Base-by-base conservation (phyloP, 495 filamentous ascomycete species). In the Aspergillus indologenus region DNA sequence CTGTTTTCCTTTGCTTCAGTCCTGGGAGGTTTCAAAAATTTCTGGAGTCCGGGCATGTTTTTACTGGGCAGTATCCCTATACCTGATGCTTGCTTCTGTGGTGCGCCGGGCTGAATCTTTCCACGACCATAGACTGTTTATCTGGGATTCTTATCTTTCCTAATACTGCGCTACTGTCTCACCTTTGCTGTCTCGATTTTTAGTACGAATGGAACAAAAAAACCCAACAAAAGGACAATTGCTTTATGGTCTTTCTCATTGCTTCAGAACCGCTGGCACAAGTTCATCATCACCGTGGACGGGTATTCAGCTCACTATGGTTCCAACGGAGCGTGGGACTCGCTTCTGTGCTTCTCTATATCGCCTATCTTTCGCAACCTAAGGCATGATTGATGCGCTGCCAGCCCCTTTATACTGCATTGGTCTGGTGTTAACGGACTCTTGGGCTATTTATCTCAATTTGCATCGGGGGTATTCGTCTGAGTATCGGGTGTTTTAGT, bases 41-140 rank as follows among this genome's bases (percentile, higher is more conserved):
- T 69, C 64, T 68, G 73, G 75, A 73, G 73, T 76, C 68, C 71
- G 66, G 73, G 60, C 68, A 67, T 74, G 64, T 70, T 59, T 73
- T 72, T 71, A 67, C 65, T 62, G 69, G 69, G 68, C 63, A 75
- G 69, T 70, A 63, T 62, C 67, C 58, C 58, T 59, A 46, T 34
- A 61, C 68, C 67, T 63, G 61, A 71, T 71, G 67, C 68, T 71
- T 71, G 65, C 64, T 73, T 66, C 62, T 57, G 60, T 63, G 64
- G 67, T 68, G 61, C 61, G 60, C 68, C 58, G 66, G 72, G 65
- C 69, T 69, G 63, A 68, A 69, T 70, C 56, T 61, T 68, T 59
- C 52, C 61, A 67, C 63, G 66, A 64, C 63, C 65, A 76, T 76
- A 78, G 73, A 78, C 54, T 67, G 60, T 70, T 64, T 56, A 60